Evolutionary conservation across 129 eudicot species (phyloP).

Genomic region (Chrysanthemum makinoi): DNA sequence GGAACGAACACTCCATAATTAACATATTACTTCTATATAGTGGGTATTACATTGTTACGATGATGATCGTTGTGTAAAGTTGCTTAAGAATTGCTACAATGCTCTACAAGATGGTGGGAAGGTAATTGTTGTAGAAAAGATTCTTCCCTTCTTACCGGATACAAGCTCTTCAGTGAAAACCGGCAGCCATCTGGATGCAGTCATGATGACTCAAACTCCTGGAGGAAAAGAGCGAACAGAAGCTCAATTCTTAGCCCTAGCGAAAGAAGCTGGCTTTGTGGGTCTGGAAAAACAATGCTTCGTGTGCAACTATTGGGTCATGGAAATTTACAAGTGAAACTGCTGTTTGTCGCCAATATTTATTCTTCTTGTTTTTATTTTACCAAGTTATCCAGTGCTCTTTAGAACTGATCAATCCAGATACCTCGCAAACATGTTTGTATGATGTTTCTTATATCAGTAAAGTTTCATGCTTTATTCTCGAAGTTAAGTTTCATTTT

Average conservation of each 20-base stretch:
- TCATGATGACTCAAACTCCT: conserved; percentile 29
- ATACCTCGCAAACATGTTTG: no score
- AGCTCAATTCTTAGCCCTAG: conserved; percentile 23
- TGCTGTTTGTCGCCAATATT: no score
- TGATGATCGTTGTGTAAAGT: conserved; percentile 19
- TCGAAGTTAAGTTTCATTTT: no score
- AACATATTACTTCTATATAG: conserved; percentile 4
- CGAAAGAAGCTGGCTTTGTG: conserved; percentile 32
- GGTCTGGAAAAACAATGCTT: conserved; percentile 12
- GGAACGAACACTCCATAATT: background rate
- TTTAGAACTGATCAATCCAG: no score
- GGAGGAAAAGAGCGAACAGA: conserved; percentile 34
- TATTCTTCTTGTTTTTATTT: no score
- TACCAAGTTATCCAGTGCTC: no score
- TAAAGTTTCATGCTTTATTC: no score
- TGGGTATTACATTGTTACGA: conserved; percentile 46
- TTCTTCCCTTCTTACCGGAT: conserved; percentile 28
- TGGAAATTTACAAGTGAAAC: background rate
- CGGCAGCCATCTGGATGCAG: conserved; percentile 11
- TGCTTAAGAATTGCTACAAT: conserved; percentile 42
- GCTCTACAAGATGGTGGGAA: conserved; percentile 43
- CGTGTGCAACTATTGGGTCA: conserved; percentile 1
- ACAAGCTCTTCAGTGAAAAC: background rate
- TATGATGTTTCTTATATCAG: no score
- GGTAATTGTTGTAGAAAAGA: conserved; percentile 34